Conservation (phyloP, 129 eudicot genomes). For the Saussurea involucrata region DNA sequence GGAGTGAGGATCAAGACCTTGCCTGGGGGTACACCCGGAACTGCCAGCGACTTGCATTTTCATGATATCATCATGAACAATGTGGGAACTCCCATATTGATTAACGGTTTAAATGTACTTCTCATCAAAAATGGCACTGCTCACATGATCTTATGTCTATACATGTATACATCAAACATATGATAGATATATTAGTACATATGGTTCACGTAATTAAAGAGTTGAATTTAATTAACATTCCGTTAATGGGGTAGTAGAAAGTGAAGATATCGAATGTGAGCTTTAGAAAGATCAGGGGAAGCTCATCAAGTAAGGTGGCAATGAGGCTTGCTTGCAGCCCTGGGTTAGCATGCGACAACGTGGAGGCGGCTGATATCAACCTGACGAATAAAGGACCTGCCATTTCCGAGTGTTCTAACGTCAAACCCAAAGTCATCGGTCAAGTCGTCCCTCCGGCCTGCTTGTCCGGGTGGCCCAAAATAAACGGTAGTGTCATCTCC, state of each 20-base stretch:
- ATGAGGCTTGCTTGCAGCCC: conserved; percentile 51
- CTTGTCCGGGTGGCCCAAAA: conserved; percentile 9
- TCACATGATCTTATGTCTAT: too few species aligned
- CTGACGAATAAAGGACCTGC: conserved; percentile 35
- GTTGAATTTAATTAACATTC: neutral
- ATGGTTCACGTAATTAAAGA: neutral
- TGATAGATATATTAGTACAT: neutral
- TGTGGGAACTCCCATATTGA: conserved; percentile 38
- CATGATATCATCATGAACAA: conserved; percentile 43
- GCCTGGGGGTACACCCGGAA: conserved; percentile 22
- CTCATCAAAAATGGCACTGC: too few species aligned
- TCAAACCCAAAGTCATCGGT: conserved; percentile 35
- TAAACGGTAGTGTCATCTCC: neutral
- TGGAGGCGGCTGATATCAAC: conserved; percentile 44
- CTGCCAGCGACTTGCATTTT: conserved; percentile 36
- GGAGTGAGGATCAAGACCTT: conserved; percentile 55
- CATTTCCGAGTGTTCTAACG: conserved; percentile 37
- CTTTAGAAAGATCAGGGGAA: conserved; percentile 56
- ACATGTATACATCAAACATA: too few species aligned
- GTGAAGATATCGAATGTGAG: conserved; percentile 54
- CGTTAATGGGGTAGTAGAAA: conserved; percentile 14
- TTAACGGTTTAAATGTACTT: too few species aligned
- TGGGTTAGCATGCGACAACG: conserved; percentile 40
- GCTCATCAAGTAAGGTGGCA: conserved; percentile 34
- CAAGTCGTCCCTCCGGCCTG: conserved; percentile 20